Percentiles rank a stretch among this genome's conserved stretches.
phyloP scores from a whole-genome alignment of 2,329 filamentous ascomycete species.

The Cladophialophora yegresii region DNA sequence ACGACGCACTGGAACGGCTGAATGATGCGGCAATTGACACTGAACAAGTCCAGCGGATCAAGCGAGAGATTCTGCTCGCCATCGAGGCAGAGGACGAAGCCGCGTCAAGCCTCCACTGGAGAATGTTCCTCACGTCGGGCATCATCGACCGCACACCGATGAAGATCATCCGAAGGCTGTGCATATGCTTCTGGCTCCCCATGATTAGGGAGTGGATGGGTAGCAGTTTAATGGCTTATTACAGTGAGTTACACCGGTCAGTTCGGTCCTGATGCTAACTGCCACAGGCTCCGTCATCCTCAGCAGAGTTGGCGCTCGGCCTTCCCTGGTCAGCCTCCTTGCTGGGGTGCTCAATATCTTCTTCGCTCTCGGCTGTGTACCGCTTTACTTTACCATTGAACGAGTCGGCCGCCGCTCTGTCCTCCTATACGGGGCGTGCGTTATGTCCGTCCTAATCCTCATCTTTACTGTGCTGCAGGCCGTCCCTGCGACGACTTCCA shows the following conservation, averaged over 20 bases:
- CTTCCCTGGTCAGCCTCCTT: slow-evolving; percentile 24
- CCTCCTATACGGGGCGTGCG: slow-evolving; percentile 24
- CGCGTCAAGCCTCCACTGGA: slow-evolving; percentile 24
- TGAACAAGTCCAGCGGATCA: slow-evolving; percentile 28
- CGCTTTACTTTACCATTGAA: slow-evolving; percentile 32
- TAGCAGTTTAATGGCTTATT: slow-evolving; percentile 21
- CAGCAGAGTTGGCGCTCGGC: slow-evolving; percentile 14
- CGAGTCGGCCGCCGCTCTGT: slow-evolving; percentile 23
- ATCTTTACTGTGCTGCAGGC: slow-evolving; percentile 27
- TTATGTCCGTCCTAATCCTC: slow-evolving; percentile 26
- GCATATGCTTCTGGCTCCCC: slow-evolving; percentile 30
- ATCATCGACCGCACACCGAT: slow-evolving; percentile 27
- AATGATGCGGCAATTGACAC: slow-evolving; percentile 31
- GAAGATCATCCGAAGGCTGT: slow-evolving; percentile 25
- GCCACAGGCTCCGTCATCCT: slow-evolving; percentile 27
- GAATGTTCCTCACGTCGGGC: slow-evolving; percentile 22
- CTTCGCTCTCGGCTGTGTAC: slow-evolving; percentile 28
- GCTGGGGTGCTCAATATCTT: slow-evolving; percentile 28
- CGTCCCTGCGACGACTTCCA: slow-evolving; percentile 30
- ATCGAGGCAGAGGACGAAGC: slow-evolving; percentile 31
- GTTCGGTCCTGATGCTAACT: neutral
- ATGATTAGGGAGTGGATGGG: slow-evolving; percentile 30
- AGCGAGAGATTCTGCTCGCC: slow-evolving; percentile 36
- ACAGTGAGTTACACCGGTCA: slow-evolving; percentile 4
- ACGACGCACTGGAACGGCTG: slow-evolving; percentile 35